Evolutionary conservation across 352 stramenopile genomes (phyloP), one percentile per base, ranked within the genome.

Genomic region (Phytophthora ohioensis): DNA sequence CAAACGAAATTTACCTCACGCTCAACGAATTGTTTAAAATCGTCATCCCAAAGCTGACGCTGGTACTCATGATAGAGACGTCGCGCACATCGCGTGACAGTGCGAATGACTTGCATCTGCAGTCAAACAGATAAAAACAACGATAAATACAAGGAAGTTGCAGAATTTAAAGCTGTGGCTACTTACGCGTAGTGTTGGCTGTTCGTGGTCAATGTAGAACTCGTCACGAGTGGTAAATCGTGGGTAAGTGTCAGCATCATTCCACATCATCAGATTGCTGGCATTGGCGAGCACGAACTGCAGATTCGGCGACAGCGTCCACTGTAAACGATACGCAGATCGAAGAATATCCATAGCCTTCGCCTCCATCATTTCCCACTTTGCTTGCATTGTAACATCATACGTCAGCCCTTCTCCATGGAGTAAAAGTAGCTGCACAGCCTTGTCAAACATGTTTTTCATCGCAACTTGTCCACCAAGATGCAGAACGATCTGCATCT

Each of bases 231-330:
- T 87, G 17, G 83, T 87, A 57, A 94, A 93, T 45, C 71, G 57
- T 5, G 83, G 75, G 47, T 95, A 95, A 32, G 93, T 68, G 41
- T 95, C 88, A 15, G 66, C 67, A 56, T 95, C 88, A 62, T 82
- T 87, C 82, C 84, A 94, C 61, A 95, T 82, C 88, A 95, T 95
- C 12, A 93, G 55, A 47, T 94, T 92, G n/a, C 85, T 86, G 30
- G 80, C 69, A 34, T 87, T 81, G 1, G 86, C 83, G 8, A 95
- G 76, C 31, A 93, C 84, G 10, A 79, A 73, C 21, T 73, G 80
- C 27, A 88, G 59, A 32, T 83, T 73, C 1, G 71, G 59, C 12
- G 64, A 57, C 39, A 92, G 61, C 3, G 66, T 89, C 88, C 88
- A 95, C 56, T 92, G 83, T 9, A 84, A 84, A 1, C 85, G 76